These are phyloP conservation scores for Ophiostoma sp. DNA, from an alignment of 2,329 filamentous ascomycete genomes.

Conservation along the genomic window DNA sequence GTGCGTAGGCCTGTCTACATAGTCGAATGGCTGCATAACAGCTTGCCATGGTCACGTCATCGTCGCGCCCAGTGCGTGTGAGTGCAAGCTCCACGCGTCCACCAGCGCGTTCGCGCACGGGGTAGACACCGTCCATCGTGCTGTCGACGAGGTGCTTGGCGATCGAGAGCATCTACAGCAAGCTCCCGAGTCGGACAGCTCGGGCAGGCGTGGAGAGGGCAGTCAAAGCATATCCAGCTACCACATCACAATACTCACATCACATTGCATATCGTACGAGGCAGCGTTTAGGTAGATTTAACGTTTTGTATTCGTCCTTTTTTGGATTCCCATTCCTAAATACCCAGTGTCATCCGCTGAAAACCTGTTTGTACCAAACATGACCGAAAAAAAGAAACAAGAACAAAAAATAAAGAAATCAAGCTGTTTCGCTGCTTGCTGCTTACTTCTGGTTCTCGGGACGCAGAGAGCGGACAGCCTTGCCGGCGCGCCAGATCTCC, in stretches of 20 bases:
- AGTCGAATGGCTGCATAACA: neutral
- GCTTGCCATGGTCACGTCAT: neutral
- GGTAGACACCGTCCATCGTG: too few species aligned
- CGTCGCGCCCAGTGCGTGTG: neutral
- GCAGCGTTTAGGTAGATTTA: slow-evolving; percentile 1
- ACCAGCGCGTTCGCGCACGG: too few species aligned
- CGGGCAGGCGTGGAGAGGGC: too few species aligned
- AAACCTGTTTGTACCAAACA: slow-evolving; percentile 10
- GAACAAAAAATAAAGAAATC: slow-evolving; percentile 11
- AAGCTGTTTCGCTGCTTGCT: neutral
- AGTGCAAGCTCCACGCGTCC: neutral
- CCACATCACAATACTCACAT: neutral
- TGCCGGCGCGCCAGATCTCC: slow-evolving; percentile 98
- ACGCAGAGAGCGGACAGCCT: slow-evolving; percentile 85
- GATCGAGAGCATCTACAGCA: too few species aligned
- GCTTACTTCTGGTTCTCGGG: slow-evolving; percentile 78
- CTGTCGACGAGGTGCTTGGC: too few species aligned
- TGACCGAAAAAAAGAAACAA: slow-evolving; percentile 6
- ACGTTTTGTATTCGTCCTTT: slow-evolving; percentile 13
- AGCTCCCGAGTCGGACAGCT: too few species aligned
- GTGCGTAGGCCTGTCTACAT: neutral
- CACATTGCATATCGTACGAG: neutral
- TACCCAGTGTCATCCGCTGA: slow-evolving; percentile 19
- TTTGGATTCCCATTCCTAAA: slow-evolving; percentile 17
- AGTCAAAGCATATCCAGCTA: too few species aligned